phyloP scores from a whole-genome alignment of 1,139 yeast genomes.

The Suhomyces panamericanus region DNA sequence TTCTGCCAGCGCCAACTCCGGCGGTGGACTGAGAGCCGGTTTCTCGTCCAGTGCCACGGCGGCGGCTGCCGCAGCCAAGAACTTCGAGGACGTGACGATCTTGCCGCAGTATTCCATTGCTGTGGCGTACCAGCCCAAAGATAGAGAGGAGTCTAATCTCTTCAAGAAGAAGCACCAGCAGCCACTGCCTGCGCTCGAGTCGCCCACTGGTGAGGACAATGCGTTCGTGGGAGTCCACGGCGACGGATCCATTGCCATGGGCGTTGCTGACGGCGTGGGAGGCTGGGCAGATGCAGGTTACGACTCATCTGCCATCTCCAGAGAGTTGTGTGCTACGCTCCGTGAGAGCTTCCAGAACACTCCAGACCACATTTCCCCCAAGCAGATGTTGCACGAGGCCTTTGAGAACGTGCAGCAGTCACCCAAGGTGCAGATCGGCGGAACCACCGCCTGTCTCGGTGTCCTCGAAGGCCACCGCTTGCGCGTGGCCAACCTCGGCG shows the following conservation, averaged over 20 bases:
- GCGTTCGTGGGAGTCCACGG: slow-evolving; percentile 56
- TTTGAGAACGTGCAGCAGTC: slow-evolving; percentile 53
- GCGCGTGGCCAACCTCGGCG: slow-evolving; percentile 81
- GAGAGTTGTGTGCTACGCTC: slow-evolving; percentile 59
- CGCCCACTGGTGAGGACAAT: slow-evolving; percentile 88
- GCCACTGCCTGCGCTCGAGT: slow-evolving; percentile 38
- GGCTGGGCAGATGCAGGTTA: slow-evolving; percentile 95
- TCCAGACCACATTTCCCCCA: slow-evolving; percentile 35
- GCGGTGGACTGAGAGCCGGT: slow-evolving; percentile 6
- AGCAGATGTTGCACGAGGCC: slow-evolving; percentile 52
- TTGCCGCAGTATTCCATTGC: slow-evolving; percentile 52
- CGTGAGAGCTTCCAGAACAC: slow-evolving; percentile 29
- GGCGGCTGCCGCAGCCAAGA: slow-evolving; percentile 16
- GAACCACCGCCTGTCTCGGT: slow-evolving; percentile 94
- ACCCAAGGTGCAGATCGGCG: slow-evolving; percentile 79
- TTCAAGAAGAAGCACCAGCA: slow-evolving; percentile 37
- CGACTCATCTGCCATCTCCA: slow-evolving; percentile 79
- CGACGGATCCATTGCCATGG: slow-evolving; percentile 60
- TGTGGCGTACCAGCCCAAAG: slow-evolving; percentile 74
- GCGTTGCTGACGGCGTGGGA: slow-evolving; percentile 97
- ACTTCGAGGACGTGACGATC: slow-evolving; percentile 26
- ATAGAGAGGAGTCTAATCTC: slow-evolving; percentile 51
- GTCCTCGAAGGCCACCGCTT: slow-evolving; percentile 55
- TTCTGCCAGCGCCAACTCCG: neutral
- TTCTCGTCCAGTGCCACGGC: slow-evolving; percentile 11